Conservation (phyloP, 768 basidiomycete species). For the Psilocybe azurescens region DNA sequence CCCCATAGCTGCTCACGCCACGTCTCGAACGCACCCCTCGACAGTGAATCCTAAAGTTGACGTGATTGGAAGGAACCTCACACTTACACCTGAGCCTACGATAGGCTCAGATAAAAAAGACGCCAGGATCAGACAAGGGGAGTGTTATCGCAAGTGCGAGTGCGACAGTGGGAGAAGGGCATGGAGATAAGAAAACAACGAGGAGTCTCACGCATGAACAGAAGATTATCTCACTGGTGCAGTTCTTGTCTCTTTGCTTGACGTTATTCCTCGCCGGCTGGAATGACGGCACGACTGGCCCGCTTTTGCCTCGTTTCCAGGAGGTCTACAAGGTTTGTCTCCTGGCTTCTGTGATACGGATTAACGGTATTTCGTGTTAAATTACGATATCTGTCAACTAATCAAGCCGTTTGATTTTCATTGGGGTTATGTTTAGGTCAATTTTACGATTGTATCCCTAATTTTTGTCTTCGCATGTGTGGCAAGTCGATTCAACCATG, state of each 20-base stretch:
- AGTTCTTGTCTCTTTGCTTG: constrained; percentile 61
- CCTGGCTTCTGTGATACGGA: not conserved
- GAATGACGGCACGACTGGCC: constrained; percentile 80
- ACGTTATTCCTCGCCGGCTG: constrained; percentile 70
- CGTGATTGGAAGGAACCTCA: not conserved
- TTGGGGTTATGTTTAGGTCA: constrained; percentile 39
- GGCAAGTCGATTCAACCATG: constrained; percentile 28
- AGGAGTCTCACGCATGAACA: constrained; percentile 18
- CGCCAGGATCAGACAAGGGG: not conserved
- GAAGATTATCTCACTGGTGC: constrained; percentile 38
- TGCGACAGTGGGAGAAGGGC: not conserved
- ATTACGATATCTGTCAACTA: not conserved
- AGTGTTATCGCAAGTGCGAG: not conserved
- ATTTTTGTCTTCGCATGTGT: constrained; percentile 55
- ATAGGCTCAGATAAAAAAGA: not conserved
- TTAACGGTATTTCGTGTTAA: not conserved
- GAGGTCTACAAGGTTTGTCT: constrained; percentile 50
- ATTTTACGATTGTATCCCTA: constrained; percentile 61
- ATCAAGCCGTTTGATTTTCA: not conserved
- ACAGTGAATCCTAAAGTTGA: not conserved
- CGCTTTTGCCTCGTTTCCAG: constrained; percentile 76
- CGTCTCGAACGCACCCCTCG: not conserved
- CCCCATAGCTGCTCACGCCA: too few species aligned
- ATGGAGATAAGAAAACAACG: not conserved
- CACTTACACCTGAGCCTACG: not conserved